Evolutionary conservation across 75 land plant species (phyloP).

Genomic region (Pinus albicaulis): DNA sequence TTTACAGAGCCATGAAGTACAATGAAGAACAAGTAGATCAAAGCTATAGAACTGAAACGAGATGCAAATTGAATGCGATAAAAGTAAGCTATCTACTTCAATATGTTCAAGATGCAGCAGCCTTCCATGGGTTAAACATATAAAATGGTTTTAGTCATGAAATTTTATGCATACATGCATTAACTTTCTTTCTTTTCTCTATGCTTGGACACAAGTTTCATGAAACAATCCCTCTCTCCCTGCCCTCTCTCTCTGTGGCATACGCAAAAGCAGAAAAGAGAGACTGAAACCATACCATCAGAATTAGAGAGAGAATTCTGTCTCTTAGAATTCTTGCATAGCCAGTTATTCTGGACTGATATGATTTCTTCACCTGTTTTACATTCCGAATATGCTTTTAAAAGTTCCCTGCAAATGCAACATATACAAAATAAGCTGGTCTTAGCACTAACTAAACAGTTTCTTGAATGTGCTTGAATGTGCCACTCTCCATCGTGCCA

Average conservation of each 20-base stretch:
- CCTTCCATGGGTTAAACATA: not conserved
- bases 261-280: not conserved
- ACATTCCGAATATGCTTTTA: conserved; percentile 82
- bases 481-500: not conserved
- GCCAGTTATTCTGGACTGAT: conserved; percentile 78
- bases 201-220: not conserved
- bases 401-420: conserved; percentile 53
- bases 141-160: not conserved
- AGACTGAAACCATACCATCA: conserved; percentile 22
- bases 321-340: conserved; percentile 36
- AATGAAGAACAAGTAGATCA: not conserved
- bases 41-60: not conserved
- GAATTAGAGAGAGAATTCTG: conserved; percentile 6
- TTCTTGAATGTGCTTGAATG: not conserved
- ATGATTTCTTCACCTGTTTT: conserved; percentile 72
- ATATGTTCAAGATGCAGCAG: not conserved
- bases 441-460: not conserved
- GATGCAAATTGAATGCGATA: not conserved
- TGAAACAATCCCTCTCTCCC: not conserved
- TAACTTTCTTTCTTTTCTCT: not conserved
- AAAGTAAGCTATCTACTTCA: no score
- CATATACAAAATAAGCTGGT: not conserved
- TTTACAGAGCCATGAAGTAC: not conserved
- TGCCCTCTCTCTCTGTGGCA: not conserved
- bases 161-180: not conserved